A percentile compares a stretch with the other conserved stretches of the same genome.
These are phyloP conservation scores for Podila horticola DNA, from an alignment of 192 early-diverging fungal species.

Conservation along the genomic window DNA sequence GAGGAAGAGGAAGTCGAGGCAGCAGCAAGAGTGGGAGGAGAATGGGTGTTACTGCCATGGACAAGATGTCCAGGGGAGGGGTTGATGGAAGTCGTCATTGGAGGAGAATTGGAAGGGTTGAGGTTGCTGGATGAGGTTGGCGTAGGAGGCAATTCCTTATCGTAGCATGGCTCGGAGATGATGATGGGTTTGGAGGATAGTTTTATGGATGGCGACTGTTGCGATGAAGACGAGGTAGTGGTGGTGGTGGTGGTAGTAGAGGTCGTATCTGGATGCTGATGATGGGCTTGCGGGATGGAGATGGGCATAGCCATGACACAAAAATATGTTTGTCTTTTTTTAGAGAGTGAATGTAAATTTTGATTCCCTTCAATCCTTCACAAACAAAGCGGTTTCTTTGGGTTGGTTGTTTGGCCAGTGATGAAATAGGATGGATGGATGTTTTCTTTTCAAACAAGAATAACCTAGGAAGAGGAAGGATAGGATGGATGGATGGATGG, in stretches of 20 bases:
- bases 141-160: constrained; percentile 45
- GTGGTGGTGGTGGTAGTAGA: not conserved
- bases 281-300: not conserved
- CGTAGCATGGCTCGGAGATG: constrained; percentile 30
- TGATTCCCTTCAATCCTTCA: too few species aligned
- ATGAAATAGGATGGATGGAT: constrained; percentile 3
- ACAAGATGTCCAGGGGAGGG: constrained; percentile 13
- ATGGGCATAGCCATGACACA: constrained; percentile 5
- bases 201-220: constrained; percentile 17
- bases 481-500: not conserved
- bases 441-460: not conserved
- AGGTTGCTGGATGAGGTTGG: constrained; percentile 46
- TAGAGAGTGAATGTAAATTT: not conserved
- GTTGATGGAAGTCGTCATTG: not conserved
- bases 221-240: constrained; percentile 7
- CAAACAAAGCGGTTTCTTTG: too few species aligned
- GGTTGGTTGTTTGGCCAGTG: not conserved
- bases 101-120: constrained; percentile 13
- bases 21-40: constrained; percentile 4
- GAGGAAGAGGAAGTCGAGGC: constrained; percentile 14
- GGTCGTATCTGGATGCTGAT: not conserved
- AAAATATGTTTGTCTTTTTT: not conserved
- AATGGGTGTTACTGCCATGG: constrained; percentile 28
- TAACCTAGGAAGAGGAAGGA: not conserved
- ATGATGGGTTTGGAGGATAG: constrained; percentile 20